Evolutionary conservation across 768 basidiomycete species (phyloP), one percentile per base, ranked within the genome.

Genomic region (Boletus tomentosulus): DNA sequence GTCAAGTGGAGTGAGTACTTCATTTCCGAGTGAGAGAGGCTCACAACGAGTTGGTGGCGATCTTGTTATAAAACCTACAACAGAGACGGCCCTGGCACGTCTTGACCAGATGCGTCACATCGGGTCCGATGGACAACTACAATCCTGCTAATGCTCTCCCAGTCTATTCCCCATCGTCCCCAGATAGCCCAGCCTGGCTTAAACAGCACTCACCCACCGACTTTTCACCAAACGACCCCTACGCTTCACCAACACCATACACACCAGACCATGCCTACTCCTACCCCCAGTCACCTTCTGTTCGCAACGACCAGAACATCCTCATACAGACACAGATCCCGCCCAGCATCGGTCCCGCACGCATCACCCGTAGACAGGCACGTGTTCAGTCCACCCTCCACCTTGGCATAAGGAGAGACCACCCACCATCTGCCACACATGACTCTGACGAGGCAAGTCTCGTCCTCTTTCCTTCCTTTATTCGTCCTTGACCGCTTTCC

Each of bases 311-410:
- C 55, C 63, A 69, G 10, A 58, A 59, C 57, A 59, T 71, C 55
- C 46, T 55, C 24, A 72, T 77, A 47, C 54, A 62, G 35, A 51
- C 68, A 3, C 80, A 80, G 67, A 69, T 80, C 37, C 71, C 78
- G 12, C 70, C 79, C 30, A 80, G 74, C 69, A 76, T 81, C 56
- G 83, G 82, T 0, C 81, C 83, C 45, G 69, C 71, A 56, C 78
- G 83, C 55, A 68, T 73, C 47, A 76, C 76, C 38, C 76, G 82
- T 39, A 71, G 78, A 38, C 77, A 76, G 59, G 71, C 68, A 66
- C 72, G 72, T 62, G 67, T 65, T 22, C 66, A 66, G 33, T 62
- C 66, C 41, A 55, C 68, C 24, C 66, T 70, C 59, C 68, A 72
- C 58, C 66, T 71, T 11, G 69, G 66, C 15, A 65, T 66, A 48